Evolutionary conservation across 2,329 filamentous ascomycete species (phyloP).

Genomic region (Dactylella cylindrospora): DNA sequence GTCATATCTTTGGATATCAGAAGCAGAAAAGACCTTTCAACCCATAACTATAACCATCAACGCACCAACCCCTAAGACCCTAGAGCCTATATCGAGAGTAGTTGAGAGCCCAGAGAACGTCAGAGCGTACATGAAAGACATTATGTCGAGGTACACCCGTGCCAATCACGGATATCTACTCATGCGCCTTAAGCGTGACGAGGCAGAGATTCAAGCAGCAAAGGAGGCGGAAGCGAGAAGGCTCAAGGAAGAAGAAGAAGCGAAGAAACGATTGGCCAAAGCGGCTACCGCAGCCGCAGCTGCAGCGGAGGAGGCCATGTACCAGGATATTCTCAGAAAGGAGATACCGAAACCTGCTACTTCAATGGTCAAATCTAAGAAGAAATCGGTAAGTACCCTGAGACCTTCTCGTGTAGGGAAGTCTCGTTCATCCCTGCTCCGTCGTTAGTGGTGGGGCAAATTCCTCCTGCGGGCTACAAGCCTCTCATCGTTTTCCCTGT

Average conservation of each 20-base stretch:
- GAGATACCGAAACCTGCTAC: slow-evolving; percentile 37
- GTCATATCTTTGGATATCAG: slow-evolving; percentile 72
- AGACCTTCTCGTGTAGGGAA: slow-evolving; percentile 42
- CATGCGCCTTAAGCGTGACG: slow-evolving; percentile 63
- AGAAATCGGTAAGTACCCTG: slow-evolving; percentile 44
- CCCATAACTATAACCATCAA: slow-evolving; percentile 66
- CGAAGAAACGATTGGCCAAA: slow-evolving; percentile 38
- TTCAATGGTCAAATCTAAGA: slow-evolving; percentile 42
- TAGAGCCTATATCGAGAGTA: slow-evolving; percentile 64
- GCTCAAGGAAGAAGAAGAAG: slow-evolving; percentile 38
- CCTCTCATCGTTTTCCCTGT: slow-evolving; percentile 35
- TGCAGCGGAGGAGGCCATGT: slow-evolving; percentile 31
- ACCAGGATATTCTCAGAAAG: slow-evolving; percentile 30
- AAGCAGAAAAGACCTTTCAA: slow-evolving; percentile 68
- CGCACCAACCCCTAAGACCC: slow-evolving; percentile 59
- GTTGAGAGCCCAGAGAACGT: slow-evolving; percentile 67
- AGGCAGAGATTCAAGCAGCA: slow-evolving; percentile 37
- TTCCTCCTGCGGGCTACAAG: slow-evolving; percentile 24
- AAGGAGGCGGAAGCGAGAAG: slow-evolving; percentile 38
- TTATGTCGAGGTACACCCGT: slow-evolving; percentile 69
- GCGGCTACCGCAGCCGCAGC: slow-evolving; percentile 34
- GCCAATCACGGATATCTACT: slow-evolving; percentile 68
- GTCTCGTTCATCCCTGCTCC: slow-evolving; percentile 41
- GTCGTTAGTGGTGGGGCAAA: slow-evolving; percentile 10
- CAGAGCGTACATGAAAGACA: slow-evolving; percentile 67